These are phyloP conservation scores for Cercospora zeina DNA, from an alignment of 2,329 filamentous ascomycete species.

Conservation along the genomic window DNA sequence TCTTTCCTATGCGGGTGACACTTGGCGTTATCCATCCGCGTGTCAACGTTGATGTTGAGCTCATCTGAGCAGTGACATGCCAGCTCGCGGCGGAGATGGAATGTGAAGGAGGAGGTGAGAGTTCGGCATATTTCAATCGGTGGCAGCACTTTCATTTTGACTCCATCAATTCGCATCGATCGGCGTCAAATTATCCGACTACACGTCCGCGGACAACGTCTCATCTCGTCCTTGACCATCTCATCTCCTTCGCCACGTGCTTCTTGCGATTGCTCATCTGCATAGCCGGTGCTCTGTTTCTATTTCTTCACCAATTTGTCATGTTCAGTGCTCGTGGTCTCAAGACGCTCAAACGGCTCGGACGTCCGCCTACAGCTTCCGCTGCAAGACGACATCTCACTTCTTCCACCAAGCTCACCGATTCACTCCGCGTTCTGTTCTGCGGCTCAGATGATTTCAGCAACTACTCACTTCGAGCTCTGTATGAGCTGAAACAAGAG, in stretches of 20 bases:
- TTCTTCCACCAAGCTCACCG: constrained; percentile 22
- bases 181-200: neutral
- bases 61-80: neutral
- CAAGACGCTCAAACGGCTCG: neutral
- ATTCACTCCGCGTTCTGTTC: constrained; percentile 80
- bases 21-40: neutral
- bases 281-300: neutral
- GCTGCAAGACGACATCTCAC: neutral
- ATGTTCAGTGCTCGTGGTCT: neutral
- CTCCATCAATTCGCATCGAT: neutral
- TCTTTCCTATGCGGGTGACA: neutral
- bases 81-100: neutral
- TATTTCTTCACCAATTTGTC: neutral
- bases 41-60: neutral
- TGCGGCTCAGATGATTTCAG: constrained; percentile 94
- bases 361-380: neutral
- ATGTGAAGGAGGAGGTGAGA: neutral
- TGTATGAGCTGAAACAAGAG: constrained; percentile 55
- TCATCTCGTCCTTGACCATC: neutral
- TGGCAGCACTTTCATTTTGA: neutral
- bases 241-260: neutral
- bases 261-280: neutral
- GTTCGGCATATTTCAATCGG: neutral
- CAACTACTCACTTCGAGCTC: constrained; percentile 69
- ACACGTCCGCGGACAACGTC: neutral